Conservation (phyloP, 2,329 filamentous ascomycete species). For the Didymosphaeria variabile region DNA sequence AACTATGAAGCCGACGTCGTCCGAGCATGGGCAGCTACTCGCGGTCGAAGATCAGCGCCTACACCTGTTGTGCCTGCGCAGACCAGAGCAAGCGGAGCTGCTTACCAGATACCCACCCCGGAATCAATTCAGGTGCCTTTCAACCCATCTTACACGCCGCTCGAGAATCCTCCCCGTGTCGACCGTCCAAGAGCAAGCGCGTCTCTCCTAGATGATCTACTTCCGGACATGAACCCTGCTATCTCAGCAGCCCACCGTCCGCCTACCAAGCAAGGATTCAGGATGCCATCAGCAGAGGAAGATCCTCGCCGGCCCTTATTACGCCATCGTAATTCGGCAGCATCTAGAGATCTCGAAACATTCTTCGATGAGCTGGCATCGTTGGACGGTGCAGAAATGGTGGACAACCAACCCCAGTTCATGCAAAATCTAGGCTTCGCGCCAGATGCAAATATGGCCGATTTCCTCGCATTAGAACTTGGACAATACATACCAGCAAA, state of each 20-base stretch:
- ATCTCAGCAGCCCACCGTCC: neutral
- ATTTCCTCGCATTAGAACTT: constrained; percentile 57
- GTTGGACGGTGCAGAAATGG: constrained; percentile 61
- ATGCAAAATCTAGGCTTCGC: constrained; percentile 74
- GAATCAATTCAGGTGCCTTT: constrained; percentile 29
- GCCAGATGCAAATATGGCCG: constrained; percentile 67
- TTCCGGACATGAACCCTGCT: constrained; percentile 30
- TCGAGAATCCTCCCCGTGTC: constrained; percentile 13
- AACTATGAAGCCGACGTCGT: constrained; percentile 26
- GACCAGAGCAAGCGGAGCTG: constrained; percentile 12
- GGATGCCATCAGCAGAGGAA: constrained; percentile 16
- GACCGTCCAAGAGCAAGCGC: constrained; percentile 13
- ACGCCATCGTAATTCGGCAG: constrained; percentile 40
- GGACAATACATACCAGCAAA: constrained; percentile 53
- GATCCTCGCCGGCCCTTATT: constrained; percentile 13
- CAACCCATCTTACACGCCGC: constrained; percentile 18
- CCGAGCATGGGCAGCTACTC: constrained; percentile 24
- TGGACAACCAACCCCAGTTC: constrained; percentile 68
- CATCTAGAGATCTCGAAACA: constrained; percentile 57
- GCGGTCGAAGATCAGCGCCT: neutral
- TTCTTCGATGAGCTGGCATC: constrained; percentile 68
- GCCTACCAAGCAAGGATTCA: constrained; percentile 14
- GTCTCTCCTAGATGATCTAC: constrained; percentile 27
- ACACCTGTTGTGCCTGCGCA: constrained; percentile 9
- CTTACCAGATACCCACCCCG: constrained; percentile 27